These are phyloP conservation scores for Diplotaxis tenuifolia DNA, from an alignment of 345 rosid genomes.

Conservation along the genomic window DNA sequence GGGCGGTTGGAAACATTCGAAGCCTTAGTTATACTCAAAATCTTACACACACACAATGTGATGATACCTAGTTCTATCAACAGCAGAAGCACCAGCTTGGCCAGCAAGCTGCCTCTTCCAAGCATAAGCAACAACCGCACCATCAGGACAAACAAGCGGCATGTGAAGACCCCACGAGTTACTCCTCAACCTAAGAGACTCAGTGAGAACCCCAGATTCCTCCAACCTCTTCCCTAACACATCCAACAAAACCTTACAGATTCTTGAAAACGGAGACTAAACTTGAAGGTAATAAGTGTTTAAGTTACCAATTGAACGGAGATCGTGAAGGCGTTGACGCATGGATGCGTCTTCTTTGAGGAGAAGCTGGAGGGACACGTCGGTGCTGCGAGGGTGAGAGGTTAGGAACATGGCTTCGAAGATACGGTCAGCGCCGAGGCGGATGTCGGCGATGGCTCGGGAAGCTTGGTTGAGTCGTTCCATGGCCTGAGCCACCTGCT, in stretches of 20 bases:
- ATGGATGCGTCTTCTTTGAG: constrained; percentile 71
- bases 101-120: constrained; percentile 98
- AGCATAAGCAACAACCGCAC: constrained; percentile 93
- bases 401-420: constrained; percentile 78
- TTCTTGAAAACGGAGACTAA: background rate
- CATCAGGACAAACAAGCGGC: constrained; percentile 96
- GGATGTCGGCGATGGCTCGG: constrained; percentile 76
- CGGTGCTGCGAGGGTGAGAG: constrained; percentile 65
- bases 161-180: constrained; percentile 93
- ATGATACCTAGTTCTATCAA: constrained; percentile 82
- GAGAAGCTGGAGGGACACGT: constrained; percentile 59
- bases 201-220: constrained; percentile 84
- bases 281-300: background rate
- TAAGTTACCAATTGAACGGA: constrained; percentile 60
- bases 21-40: background rate
- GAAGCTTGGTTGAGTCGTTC: constrained; percentile 87
- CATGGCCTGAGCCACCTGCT: constrained; percentile 92
- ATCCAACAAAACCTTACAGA: constrained; percentile 7
- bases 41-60: background rate
- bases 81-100: constrained; percentile 99
- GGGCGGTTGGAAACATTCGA: too few relatives aligned
- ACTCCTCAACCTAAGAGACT: constrained; percentile 69
- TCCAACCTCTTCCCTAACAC: constrained; percentile 71
- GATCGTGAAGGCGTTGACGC: constrained; percentile 85
- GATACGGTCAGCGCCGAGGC: constrained; percentile 87